A percentile compares a stretch with the other conserved stretches of the same genome.
Evolutionary conservation across 2,329 filamentous ascomycete genomes (phyloP).

Genomic region (Penicillium capsulatum): DNA sequence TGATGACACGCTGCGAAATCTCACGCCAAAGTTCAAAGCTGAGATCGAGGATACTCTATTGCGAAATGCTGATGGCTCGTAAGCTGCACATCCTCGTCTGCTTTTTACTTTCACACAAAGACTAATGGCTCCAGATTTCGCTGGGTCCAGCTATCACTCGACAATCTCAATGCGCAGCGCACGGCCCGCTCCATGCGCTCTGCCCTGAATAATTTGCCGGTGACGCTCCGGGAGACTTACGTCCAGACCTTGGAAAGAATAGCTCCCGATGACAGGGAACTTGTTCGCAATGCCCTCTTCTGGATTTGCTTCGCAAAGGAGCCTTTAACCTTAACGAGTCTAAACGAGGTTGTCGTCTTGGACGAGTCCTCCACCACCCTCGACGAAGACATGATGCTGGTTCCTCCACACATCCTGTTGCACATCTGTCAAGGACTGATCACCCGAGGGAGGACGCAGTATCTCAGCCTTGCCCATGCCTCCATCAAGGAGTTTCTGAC

Average conservation of each 20-base stretch:
- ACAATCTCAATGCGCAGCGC: constrained; percentile 15
- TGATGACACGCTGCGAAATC: constrained; percentile 6
- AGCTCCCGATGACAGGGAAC: constrained; percentile 8
- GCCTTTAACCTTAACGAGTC: constrained; percentile 8
- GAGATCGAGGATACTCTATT: constrained; percentile 13
- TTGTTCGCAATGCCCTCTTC: constrained; percentile 17
- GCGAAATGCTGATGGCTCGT: constrained; percentile 17
- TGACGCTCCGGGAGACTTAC: constrained; percentile 17
- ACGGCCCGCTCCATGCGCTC: constrained; percentile 17
- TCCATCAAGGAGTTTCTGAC: constrained; percentile 19
- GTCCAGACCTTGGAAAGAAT: constrained; percentile 15
- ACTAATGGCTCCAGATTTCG: constrained; percentile 12
- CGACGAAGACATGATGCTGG: constrained; percentile 21
- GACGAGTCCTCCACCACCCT: constrained; percentile 10
- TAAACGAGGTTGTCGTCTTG: constrained; percentile 16
- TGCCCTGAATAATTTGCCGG: constrained; percentile 13
- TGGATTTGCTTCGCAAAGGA: constrained; percentile 16
- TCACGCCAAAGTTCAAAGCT: constrained; percentile 10
- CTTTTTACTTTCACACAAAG: background rate
- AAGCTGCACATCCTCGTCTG: background rate
- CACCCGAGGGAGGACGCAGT: constrained; percentile 8
- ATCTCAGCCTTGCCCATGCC: constrained; percentile 15
- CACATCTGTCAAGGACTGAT: constrained; percentile 20
- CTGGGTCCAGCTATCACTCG: constrained; percentile 21
- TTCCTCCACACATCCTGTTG: constrained; percentile 16